Base-by-base conservation (phyloP, 768 basidiomycete species). In the Porphyrellus cyaneotinctus region DNA sequence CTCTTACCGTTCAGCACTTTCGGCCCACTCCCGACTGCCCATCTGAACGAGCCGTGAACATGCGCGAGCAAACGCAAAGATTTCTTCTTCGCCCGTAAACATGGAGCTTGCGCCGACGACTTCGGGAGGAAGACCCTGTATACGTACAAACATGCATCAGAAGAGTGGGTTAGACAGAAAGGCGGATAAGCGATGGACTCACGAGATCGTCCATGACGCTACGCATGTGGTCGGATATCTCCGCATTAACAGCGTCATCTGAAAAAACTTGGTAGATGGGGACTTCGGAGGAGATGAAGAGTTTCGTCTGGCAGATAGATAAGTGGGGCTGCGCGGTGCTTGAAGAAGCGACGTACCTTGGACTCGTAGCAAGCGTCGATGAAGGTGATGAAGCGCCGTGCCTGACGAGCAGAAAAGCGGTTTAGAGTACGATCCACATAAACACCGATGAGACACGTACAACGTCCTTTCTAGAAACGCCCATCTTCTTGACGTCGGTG, bases 361-460 rank as follows among this genome's bases (percentile, higher is more conserved):
- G 84, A 93, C 67, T 95, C 93, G 62, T 95, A 95, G 64, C 92
- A 95, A 22, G 93, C 91, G 74, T 99, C 97, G 61, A 99, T 87
- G 67, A 98, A 97, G 1, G 95, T 95, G 65, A 99, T 99, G 67
- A 99, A 98, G 56, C 97, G 75, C 60, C 97, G 78, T 18, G 95
- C 95, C 89, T 91, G 20, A 43, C 0, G 31, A 20, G 15, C 17
- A 35, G 24, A 11, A 20, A 14, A 36, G 11, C 1, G 10, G 22
- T 45, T n/a, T 10, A 24, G 28, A 15, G 33, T 17, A 51, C 52
- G 39, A 22, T n/a, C 1, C n/a, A 47, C 4, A n/a, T 5, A 32
- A 51, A 24, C 20, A 26, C 13, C 20, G 1, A 14, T 24, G 15
- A 28, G 35, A 44, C 53, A 58, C 64, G 60, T 65, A 90, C 91